Evolutionary conservation across 768 basidiomycete genomes (phyloP).

Genomic region (Rhizopogon sp.): DNA sequence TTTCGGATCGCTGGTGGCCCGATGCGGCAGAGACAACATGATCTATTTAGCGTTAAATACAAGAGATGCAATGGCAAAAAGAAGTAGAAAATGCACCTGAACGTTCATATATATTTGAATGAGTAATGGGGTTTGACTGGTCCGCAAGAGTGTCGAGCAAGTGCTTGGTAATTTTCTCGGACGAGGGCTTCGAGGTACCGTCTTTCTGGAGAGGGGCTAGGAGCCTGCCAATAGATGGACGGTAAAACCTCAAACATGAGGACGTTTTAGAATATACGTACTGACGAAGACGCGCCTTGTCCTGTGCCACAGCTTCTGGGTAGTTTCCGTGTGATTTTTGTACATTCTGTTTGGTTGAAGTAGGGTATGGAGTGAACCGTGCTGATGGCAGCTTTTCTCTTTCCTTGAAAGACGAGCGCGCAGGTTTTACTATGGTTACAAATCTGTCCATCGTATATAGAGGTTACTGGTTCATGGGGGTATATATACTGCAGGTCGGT

Average conservation of each 20-base stretch:
- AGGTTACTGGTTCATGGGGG: background rate
- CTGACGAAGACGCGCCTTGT: background rate
- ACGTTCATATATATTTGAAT: constrained; percentile 57
- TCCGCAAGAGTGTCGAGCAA: constrained; percentile 59
- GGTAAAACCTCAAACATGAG: background rate
- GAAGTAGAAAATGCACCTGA: constrained; percentile 37
- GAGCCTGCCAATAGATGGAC: constrained; percentile 13
- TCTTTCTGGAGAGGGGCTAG: constrained; percentile 26
- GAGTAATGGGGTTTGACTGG: constrained; percentile 73
- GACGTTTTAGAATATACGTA: background rate
- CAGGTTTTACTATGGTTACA: constrained; percentile 19
- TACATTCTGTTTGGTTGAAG: background rate
- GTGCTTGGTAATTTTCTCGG: constrained; percentile 48
- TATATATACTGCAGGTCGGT: background rate
- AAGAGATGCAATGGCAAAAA: background rate
- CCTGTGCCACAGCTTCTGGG: background rate
- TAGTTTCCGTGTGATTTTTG: background rate
- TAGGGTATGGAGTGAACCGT: background rate
- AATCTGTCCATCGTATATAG: constrained; percentile 19
- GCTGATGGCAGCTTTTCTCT: background rate
- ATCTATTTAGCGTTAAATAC: constrained; percentile 30
- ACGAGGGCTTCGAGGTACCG: constrained; percentile 29
- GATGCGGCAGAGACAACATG: constrained; percentile 57
- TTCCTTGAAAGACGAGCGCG: background rate
- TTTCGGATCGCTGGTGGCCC: constrained; percentile 64